phyloP scores from a whole-genome alignment of 2,329 filamentous ascomycete genomes.

The Sporothrix sp. region DNA sequence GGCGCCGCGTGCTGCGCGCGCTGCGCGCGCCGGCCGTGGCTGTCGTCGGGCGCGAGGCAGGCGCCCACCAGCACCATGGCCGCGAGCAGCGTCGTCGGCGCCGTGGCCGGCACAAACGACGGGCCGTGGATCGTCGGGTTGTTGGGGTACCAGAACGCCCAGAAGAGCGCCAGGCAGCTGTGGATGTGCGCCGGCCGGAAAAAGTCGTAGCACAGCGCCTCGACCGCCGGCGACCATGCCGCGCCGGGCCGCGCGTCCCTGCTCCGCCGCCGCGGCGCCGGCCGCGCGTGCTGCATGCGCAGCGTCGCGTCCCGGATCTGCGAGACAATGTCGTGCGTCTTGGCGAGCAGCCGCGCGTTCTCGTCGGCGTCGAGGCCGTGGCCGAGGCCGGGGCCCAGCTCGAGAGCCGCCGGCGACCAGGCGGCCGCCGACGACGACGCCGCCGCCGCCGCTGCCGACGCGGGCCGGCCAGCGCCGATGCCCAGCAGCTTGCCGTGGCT shows the following conservation, averaged over 20 bases:
- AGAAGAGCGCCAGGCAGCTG: conserved; percentile 3
- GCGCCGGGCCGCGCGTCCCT: background rate
- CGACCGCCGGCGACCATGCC: background rate
- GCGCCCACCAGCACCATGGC: background rate
- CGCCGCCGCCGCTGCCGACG: too few species aligned
- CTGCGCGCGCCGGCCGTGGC: background rate
- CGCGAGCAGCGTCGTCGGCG: background rate
- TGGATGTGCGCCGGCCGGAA: conserved; percentile 1
- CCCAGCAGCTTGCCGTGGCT: background rate
- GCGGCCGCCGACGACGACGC: too few species aligned
- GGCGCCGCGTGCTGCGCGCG: background rate
- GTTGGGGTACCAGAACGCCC: conserved; percentile 7
- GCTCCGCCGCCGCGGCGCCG: too few species aligned
- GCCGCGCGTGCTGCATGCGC: background rate
- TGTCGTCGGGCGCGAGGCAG: conserved; percentile 1
- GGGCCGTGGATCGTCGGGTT: background rate
- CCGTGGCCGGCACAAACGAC: background rate
- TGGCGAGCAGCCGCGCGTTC: background rate
- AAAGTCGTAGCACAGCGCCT: conserved; percentile 5
- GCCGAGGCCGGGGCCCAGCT: background rate
- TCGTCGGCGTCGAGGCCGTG: background rate
- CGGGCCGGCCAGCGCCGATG: background rate
- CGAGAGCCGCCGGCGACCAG: background rate
- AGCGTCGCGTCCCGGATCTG: background rate
- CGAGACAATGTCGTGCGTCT: conserved; percentile 7